phyloP scores from a whole-genome alignment of 805 yeast species.

The Myxozyma geophila region DNA sequence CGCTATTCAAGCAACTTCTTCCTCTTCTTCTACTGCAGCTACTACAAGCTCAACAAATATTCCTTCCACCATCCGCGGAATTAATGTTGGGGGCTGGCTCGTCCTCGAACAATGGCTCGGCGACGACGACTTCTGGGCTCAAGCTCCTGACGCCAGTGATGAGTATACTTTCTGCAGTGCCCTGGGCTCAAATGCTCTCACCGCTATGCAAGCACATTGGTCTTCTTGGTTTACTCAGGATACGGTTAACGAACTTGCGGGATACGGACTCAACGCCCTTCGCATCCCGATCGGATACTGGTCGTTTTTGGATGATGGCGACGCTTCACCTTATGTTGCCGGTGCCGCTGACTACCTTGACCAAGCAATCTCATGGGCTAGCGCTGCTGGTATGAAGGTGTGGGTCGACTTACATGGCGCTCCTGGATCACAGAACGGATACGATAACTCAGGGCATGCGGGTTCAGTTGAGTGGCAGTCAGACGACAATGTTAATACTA shows the following conservation, averaged over 20 bases:
- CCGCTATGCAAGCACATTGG: slow-evolving; percentile 73
- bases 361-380: slow-evolving; percentile 77
- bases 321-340: slow-evolving; percentile 79
- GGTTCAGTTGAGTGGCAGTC: slow-evolving; percentile 61
- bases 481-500: slow-evolving; percentile 56
- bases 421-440: slow-evolving; percentile 97
- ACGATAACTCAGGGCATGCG: slow-evolving; percentile 88
- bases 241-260: slow-evolving; percentile 65
- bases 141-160: slow-evolving; percentile 79
- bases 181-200: slow-evolving; percentile 65
- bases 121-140: slow-evolving; percentile 58
- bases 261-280: slow-evolving; percentile 75
- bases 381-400: slow-evolving; percentile 63
- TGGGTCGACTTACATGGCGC: slow-evolving; percentile 96
- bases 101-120: slow-evolving; percentile 60
- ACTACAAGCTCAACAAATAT: neutral
- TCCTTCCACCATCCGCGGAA: slow-evolving; percentile 42
- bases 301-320: slow-evolving; percentile 60
- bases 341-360: slow-evolving; percentile 80
- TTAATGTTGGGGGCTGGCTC: slow-evolving; percentile 89
- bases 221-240: slow-evolving; percentile 69
- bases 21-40: neutral
- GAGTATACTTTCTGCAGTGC: slow-evolving; percentile 70
- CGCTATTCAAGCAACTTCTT: neutral
- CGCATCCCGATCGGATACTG: slow-evolving; percentile 93